Evolutionary conservation across 768 basidiomycete genomes (phyloP), one percentile per base, ranked within the genome.

Genomic region (Boletus speciosus): DNA sequence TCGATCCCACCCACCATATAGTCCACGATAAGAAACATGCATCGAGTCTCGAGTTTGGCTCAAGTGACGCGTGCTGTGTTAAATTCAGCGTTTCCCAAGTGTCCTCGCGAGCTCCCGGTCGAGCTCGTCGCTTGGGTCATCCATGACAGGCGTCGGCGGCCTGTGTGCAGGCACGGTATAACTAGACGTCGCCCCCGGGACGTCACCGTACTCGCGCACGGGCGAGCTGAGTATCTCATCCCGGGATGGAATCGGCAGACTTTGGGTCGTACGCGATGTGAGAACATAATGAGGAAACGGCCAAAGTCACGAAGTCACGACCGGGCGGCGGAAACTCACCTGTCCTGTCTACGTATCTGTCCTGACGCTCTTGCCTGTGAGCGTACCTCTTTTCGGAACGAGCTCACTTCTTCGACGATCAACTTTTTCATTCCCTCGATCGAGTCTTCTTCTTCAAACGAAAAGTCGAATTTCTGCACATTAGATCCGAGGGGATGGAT

Each of bases 401-500:
- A 68, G 56, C 84, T 84, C 37, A 98, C 96, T 71, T 98, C 95
- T 29, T 95, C 84, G 23, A 98, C 84, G 62, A 99, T 99, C 68
- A 98, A 72, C 58, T 82, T 84, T 73, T 96, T 92, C 97, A 99
- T 99, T 9, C 97, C 97, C 42, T 96, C 93, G 59, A 96, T 95
- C 54, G 84, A 85, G 56, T 99, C 97, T 73, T 98, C 97, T 59
- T 90, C 88, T 73, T 99, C 97, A 63, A 99, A 99, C 16, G 84
- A 79, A 66, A 99, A 98, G 72, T 98, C 93, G 61, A 99, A 98
- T 78, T 88, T 85, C 88, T 61, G 32, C 8, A 23, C 11, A 7
- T 36, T 1, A 32, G 25, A 40, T 56, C 16, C 23, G 1, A 19
- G 12, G 27, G n/a, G 21, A 40, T 8, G 19, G 29, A 4, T 34